Base-by-base conservation (phyloP, 805 yeast genomes). In the Saccharomycodes ludwigii region DNA sequence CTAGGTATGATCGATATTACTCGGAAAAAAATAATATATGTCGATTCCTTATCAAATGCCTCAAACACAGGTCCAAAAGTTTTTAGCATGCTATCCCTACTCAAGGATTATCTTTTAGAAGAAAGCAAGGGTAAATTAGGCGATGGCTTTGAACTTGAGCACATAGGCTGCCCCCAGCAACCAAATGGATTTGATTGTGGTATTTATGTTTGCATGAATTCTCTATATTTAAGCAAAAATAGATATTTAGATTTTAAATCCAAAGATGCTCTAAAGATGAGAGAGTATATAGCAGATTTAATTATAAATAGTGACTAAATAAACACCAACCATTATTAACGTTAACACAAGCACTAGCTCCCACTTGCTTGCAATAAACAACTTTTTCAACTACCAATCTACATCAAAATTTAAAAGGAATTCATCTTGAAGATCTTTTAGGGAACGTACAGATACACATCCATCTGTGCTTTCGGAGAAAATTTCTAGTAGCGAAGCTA, bases 161-260 rank as follows among this genome's bases (percentile, higher is more conserved):
- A 56, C 23, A 39, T 52, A 2, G 49, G 56, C n/a, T 65, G 86
- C 26, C 97, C 98, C 1, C 82, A 77, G 42, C 98, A 91, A 50
- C 61, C 65, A 18, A 91, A 91, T 48, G 96, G 96, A 0, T 82
- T 52, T 42, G 98, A 91, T 54, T 91, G 98, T 60, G 98, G 98
- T 6, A 94, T 88, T 2, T 91, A 86, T 48, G 70, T 93, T 3
- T 79, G 96, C 52, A 71, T 85, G 34, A 77, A 75, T 29, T 82
- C 81, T 1, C 68, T 73, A 29, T 75, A 66, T 28, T 44, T 83
- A 25, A 57, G 86, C 0, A 57, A 70, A 21, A 68, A 63, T 4
- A 50, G 52, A 17, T 64, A 63, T 0, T 54, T 82, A 24, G 47
- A 54, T 3, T 88, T 73, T 43, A 49, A 70, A 6, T 86, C 79